A percentile compares a stretch with the other conserved stretches of the same genome.
phyloP scores from a whole-genome alignment of 169 alveolate species.

The Plasmodium inui region DNA sequence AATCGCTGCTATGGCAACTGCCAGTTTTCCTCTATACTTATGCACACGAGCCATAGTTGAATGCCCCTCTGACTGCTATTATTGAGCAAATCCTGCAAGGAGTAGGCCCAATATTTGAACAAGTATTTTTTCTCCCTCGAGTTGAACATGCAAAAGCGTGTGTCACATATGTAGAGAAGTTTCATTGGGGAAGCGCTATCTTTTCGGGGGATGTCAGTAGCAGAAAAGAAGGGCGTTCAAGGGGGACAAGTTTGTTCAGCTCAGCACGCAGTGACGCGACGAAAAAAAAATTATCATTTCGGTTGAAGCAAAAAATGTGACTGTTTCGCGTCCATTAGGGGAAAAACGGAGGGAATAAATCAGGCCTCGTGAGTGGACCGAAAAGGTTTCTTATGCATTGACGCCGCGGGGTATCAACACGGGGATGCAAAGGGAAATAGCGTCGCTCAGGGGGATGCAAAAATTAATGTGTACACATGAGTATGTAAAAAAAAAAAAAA shows the following conservation, averaged over 20 bases:
- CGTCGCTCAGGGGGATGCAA: background rate
- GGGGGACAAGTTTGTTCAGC: background rate
- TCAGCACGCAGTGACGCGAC: background rate
- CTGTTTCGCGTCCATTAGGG: background rate
- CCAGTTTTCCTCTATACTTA: constrained; percentile 40
- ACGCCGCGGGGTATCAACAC: background rate
- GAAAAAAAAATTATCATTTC: background rate
- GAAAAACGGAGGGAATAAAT: background rate
- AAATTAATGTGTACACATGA: background rate
- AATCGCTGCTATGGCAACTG: background rate
- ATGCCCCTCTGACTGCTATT: constrained; percentile 37
- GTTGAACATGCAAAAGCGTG: constrained; percentile 41
- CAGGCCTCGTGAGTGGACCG: background rate
- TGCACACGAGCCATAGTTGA: constrained; percentile 64
- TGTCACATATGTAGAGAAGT: constrained; percentile 63
- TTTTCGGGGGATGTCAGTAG: background rate
- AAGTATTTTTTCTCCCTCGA: constrained; percentile 56
- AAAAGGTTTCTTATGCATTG: background rate
- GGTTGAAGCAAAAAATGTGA: background rate
- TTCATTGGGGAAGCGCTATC: constrained; percentile 23
- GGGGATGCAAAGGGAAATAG: background rate
- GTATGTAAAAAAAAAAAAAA: background rate
- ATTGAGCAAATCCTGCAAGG: constrained; percentile 68
- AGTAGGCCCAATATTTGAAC: constrained; percentile 57
- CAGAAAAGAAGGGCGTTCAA: background rate